Percentiles rank a stretch among this genome's conserved stretches.
These are phyloP conservation scores for Teratosphaeria viscida DNA, from an alignment of 2,329 filamentous ascomycete species.

Conservation along the genomic window DNA sequence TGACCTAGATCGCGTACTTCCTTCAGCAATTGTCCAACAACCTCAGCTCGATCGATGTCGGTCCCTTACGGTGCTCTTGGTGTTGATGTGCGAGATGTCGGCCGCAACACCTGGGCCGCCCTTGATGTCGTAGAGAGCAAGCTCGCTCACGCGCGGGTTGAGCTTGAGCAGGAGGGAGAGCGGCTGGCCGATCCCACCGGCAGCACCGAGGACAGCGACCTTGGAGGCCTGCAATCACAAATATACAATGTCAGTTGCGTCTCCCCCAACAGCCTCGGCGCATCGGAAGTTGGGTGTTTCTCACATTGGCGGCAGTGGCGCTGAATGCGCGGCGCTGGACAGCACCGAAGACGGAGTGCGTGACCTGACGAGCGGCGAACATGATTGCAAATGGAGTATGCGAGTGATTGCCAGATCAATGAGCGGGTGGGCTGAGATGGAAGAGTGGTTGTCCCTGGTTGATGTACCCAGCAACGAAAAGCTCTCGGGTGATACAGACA, in stretches of 20 bases:
- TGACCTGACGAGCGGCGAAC: constrained; percentile 53
- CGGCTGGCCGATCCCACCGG: constrained; percentile 96
- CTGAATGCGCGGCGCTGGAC: constrained; percentile 44
- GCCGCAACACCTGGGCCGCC: constrained; percentile 93
- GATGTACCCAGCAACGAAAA: not conserved
- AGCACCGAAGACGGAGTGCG: constrained; percentile 34
- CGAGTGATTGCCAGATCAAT: not conserved
- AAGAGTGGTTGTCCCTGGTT: not conserved
- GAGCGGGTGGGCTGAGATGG: not conserved
- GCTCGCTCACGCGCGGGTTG: constrained; percentile 86
- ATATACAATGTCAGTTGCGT: not conserved
- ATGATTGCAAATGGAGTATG: constrained; percentile 40
- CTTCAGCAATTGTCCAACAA: constrained; percentile 6
- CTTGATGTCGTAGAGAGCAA: constrained; percentile 96
- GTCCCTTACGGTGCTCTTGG: constrained; percentile 63
- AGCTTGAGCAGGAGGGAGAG: constrained; percentile 97
- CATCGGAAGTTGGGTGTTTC: constrained; percentile 7
- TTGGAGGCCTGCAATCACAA: constrained; percentile 67
- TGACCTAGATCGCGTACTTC: constrained; percentile 47
- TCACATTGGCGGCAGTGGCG: constrained; percentile 41
- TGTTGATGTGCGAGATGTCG: constrained; percentile 98
- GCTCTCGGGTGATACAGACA: not conserved
- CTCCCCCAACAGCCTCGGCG: not conserved
- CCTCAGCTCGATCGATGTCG: not conserved
- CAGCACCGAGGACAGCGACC: constrained; percentile 92